These are phyloP conservation scores for Flagelloscypha sp. DNA, from an alignment of 768 basidiomycete species.

Conservation along the genomic window DNA sequence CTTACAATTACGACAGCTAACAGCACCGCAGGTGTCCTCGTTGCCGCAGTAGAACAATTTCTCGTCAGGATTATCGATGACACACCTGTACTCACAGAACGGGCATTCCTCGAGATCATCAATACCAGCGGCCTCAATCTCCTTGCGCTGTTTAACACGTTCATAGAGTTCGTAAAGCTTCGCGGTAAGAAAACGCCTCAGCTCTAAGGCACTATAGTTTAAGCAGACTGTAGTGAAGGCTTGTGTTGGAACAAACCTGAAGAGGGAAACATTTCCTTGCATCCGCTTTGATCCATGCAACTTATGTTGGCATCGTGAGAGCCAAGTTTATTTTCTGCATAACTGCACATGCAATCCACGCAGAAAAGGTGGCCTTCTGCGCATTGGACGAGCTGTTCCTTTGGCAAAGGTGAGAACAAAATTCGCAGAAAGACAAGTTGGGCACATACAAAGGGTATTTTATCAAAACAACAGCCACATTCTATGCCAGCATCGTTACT, in stretches of 20 bases:
- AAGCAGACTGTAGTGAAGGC: too few relatives aligned
- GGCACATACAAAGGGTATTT: conserved; percentile 57
- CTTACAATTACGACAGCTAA: conserved; percentile 78
- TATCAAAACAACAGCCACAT: conserved; percentile 81
- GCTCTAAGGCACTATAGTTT: conserved; percentile 56
- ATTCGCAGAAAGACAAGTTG: not conserved
- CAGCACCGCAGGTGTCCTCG: conserved; percentile 54
- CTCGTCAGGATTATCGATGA: conserved; percentile 45
- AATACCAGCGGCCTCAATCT: conserved; percentile 69
- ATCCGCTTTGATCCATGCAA: conserved; percentile 81
- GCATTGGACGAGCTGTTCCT: conserved; percentile 84
- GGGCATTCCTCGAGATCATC: conserved; percentile 86
- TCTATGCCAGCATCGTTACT: conserved; percentile 60
- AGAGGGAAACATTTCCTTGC: conserved; percentile 62
- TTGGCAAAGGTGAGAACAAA: conserved; percentile 20
- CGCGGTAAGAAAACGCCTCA: conserved; percentile 54
- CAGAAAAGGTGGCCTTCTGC: conserved; percentile 89
- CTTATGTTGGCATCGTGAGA: conserved; percentile 50
- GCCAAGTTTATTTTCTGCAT: conserved; percentile 61
- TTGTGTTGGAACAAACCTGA: too few relatives aligned
- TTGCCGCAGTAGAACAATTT: conserved; percentile 42
- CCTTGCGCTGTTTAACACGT: conserved; percentile 67
- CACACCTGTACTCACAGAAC: conserved; percentile 79
- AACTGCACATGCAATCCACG: conserved; percentile 54
- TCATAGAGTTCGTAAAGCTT: conserved; percentile 68